Evolutionary conservation across 164 flowering plant species (phyloP), one percentile per base, ranked within the genome.

Genomic region (Platanus orientalis): DNA sequence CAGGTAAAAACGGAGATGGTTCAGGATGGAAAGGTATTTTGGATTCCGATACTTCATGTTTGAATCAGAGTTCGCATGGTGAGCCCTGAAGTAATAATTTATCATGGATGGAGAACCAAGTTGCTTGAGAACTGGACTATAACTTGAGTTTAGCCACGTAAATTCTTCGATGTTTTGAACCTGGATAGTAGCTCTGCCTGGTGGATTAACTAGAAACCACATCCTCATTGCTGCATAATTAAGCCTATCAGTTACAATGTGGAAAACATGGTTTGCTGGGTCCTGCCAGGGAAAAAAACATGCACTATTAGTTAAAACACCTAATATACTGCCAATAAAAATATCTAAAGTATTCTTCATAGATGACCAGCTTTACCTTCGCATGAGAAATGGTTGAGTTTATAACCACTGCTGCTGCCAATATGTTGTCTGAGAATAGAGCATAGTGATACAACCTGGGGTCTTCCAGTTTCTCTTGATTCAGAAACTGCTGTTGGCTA

Each of bases 201-300:
- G 87, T 47, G 84, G 82, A 69, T 87, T 85, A 17, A 75, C 79
- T 24, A 88, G 72, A 70, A 90, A 90, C 97, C 97, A 90, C 94
- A 86, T 90, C 55, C 86, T 80, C 94, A 90, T 90, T 63, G 97
- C 97, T 19, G 88, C 94, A 76, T 79, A 90, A 53, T 90, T 88
- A 66, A 90, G 86, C 77, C 80, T 79, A 68, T 88, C 95, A n/a
- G 90, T 88, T 40, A 88, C 92, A 65, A 84, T 67, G 69, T 87
- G 93, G 75, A 87, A 87, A 14, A 87, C 90, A 64, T 82, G 87
- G 9, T 73, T 75, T 23, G 77, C 69, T 5, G 90, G 81, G 7
- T 83, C 78, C 93, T 87, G 90, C 32, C 19, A 45, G 1, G 16
- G 13, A 56, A 30, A 36, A 69, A 50, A 52, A 19, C 5, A 40